Percentiles rank a stretch among this genome's conserved stretches.
phyloP scores from a whole-genome alignment of 345 rosid species.

The Luvunga scandens region DNA sequence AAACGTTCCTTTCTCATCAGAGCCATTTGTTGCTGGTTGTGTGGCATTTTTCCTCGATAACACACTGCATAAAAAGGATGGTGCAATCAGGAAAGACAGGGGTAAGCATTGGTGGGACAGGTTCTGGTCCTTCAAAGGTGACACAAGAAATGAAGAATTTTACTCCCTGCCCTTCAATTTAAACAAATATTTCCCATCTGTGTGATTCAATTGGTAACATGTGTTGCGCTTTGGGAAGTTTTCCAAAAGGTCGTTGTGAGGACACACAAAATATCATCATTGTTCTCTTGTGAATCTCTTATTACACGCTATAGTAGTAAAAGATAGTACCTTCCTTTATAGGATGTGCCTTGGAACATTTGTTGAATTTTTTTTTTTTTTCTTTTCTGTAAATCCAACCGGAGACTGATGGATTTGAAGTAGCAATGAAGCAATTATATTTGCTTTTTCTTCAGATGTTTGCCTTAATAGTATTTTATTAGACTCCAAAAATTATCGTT shows the following conservation, averaged over 20 bases:
- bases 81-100: slow-evolving; percentile 67
- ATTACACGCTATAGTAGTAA: slow-evolving; percentile 18
- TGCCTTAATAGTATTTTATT: background rate
- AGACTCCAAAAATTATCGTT: background rate
- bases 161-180: slow-evolving; percentile 92
- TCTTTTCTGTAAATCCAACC: slow-evolving; percentile 29
- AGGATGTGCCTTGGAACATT: slow-evolving; percentile 17
- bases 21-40: slow-evolving; percentile 81
- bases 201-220: slow-evolving; percentile 26
- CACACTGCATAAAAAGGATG: slow-evolving; percentile 57
- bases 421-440: slow-evolving; percentile 19
- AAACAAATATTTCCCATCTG: slow-evolving; percentile 86
- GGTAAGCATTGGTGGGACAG: slow-evolving; percentile 98
- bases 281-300: slow-evolving; percentile 16
- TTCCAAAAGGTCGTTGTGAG: background rate
- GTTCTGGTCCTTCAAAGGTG: slow-evolving; percentile 65
- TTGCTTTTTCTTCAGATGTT: background rate
- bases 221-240: background rate
- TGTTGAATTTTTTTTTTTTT: slow-evolving; percentile 15
- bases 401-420: slow-evolving; percentile 26
- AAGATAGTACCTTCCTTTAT: slow-evolving; percentile 18
- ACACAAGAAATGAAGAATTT: slow-evolving; percentile 77
- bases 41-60: slow-evolving; percentile 80
- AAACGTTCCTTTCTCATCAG: slow-evolving; percentile 86
- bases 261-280: slow-evolving; percentile 1